phyloP scores from a whole-genome alignment of 768 basidiomycete species.

The Candolleomyces eurysporus region DNA sequence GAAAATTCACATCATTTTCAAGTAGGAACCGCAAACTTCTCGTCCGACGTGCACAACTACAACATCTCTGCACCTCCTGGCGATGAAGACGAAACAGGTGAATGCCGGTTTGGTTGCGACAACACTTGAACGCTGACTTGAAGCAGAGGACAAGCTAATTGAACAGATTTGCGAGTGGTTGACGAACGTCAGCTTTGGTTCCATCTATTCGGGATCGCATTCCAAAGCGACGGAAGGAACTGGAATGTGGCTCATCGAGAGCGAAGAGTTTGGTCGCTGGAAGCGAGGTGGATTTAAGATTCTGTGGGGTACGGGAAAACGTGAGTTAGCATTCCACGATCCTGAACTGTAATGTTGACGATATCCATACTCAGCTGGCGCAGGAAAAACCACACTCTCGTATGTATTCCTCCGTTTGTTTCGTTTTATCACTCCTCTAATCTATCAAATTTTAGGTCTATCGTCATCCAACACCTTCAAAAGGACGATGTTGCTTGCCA shows the following conservation, averaged over 20 bases:
- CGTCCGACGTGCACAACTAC: no score
- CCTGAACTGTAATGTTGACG: background rate
- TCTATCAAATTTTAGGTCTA: background rate
- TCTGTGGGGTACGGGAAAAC: constrained; percentile 1
- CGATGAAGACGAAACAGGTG: no score
- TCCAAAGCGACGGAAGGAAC: background rate
- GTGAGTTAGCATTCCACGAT: background rate
- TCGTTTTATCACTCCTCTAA: no score
- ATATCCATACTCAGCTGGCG: background rate
- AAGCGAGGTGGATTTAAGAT: background rate
- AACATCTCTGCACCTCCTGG: no score
- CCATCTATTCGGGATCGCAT: background rate
- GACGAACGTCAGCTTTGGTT: background rate
- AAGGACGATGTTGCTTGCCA: background rate
- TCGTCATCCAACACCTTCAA: background rate
- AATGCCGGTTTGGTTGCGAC: no score
- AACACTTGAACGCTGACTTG: background rate
- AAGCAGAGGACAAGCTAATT: background rate
- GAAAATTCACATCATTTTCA: no score
- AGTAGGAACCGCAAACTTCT: no score
- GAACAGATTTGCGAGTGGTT: background rate
- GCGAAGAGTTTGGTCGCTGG: background rate
- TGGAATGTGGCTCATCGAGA: background rate
- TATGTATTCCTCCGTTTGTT: background rate
- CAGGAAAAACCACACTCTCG: constrained; percentile 1